Conservation (phyloP, 2,329 filamentous ascomycete species). For the Diplodia corticola region DNA sequence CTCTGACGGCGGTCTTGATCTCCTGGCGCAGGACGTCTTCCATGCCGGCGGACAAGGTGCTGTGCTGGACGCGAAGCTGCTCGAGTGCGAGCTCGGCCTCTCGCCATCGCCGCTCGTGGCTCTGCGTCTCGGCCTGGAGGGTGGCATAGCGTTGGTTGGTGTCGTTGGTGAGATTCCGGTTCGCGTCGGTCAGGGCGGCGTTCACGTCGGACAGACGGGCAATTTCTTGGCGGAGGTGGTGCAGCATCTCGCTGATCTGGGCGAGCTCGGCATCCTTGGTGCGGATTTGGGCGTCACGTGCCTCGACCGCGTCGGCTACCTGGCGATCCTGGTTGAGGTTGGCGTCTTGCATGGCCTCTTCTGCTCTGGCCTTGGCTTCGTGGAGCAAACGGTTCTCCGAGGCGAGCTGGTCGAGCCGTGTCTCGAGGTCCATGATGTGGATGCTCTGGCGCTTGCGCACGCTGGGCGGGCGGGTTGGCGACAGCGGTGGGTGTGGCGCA, state of each 20-base stretch:
- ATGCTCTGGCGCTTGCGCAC: slow-evolving; percentile 97
- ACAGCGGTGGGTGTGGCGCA: slow-evolving; percentile 83
- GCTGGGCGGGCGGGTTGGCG: slow-evolving; percentile 90
- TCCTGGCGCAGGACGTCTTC: slow-evolving; percentile 62
- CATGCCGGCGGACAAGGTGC: slow-evolving; percentile 62
- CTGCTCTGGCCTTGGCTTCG: slow-evolving; percentile 69
- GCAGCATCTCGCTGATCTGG: slow-evolving; percentile 73
- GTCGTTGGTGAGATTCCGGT: slow-evolving; percentile 72
- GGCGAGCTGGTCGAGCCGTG: slow-evolving; percentile 77
- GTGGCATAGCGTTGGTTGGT: slow-evolving; percentile 70
- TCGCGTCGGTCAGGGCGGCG: slow-evolving; percentile 73
- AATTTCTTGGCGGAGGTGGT: slow-evolving; percentile 80
- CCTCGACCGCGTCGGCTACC: slow-evolving; percentile 56
- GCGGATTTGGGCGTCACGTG: slow-evolving; percentile 68
- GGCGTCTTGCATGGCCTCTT: slow-evolving; percentile 61
- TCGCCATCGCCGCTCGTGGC: slow-evolving; percentile 55
- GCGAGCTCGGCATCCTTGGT: slow-evolving; percentile 88
- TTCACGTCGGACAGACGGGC: slow-evolving; percentile 79
- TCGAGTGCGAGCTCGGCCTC: slow-evolving; percentile 69
- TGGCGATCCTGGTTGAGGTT: slow-evolving; percentile 50
- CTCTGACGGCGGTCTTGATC: slow-evolving; percentile 65
- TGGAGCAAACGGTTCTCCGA: slow-evolving; percentile 80
- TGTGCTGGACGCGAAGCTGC: slow-evolving; percentile 63
- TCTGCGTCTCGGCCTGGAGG: slow-evolving; percentile 65
- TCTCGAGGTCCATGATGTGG: slow-evolving; percentile 88